Percentiles rank a stretch among this genome's conserved stretches.
phyloP scores from a whole-genome alignment of 768 basidiomycete genomes.

The Hericium coralloides region DNA sequence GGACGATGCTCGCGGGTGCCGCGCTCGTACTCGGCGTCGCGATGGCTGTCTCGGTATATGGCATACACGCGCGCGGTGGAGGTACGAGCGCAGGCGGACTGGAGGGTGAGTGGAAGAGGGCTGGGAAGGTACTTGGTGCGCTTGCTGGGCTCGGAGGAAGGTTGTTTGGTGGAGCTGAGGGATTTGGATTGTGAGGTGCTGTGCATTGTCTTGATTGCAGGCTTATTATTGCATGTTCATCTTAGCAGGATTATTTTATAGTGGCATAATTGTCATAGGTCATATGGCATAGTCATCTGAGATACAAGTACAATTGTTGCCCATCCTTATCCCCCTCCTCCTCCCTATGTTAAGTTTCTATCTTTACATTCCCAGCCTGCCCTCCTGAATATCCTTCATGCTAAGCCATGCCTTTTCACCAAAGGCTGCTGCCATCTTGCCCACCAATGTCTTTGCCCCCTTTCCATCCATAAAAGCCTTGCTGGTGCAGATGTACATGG shows the following conservation, averaged over 20 bases:
- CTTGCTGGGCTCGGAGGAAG: conserved; percentile 8
- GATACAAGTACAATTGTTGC: not conserved
- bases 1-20: conserved; percentile 48
- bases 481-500: conserved; percentile 69
- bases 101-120: not conserved
- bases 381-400: conserved; percentile 26
- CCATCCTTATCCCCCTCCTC: not conserved
- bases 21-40: conserved; percentile 65
- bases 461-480: conserved; percentile 46
- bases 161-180: not conserved
- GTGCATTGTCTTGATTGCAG: too few species aligned
- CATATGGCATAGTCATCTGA: not conserved
- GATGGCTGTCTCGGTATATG: conserved; percentile 43
- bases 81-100: conserved; percentile 3
- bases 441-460: conserved; percentile 40
- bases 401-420: conserved; percentile 28
- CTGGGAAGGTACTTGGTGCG: conserved; percentile 1
- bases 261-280: too few species aligned
- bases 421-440: conserved; percentile 27
- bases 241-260: too few species aligned
- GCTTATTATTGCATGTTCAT: too few species aligned
- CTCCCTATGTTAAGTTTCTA: not conserved
- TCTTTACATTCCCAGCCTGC: conserved; percentile 13
- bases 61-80: conserved; percentile 5
- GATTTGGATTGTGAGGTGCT: not conserved